Conservation (phyloP, 148 eudicot species). For the Polygonum maritimum region DNA sequence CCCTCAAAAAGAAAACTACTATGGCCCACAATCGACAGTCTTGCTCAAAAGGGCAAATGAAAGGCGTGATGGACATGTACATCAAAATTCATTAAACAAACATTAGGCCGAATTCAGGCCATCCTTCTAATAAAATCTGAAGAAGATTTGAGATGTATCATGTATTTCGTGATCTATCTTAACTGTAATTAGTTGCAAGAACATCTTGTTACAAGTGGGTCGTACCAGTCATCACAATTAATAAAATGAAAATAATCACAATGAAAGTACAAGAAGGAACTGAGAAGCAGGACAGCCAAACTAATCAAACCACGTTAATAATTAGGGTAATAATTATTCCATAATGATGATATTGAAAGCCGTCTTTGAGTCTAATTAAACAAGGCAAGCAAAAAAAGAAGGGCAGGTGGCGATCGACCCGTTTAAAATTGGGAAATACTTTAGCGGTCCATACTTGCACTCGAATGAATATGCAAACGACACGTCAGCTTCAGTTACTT, state of each 20-base stretch:
- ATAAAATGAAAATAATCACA: too few relatives aligned
- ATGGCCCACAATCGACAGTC: neutral
- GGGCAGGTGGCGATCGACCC: neutral
- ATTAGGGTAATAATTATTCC: too few relatives aligned
- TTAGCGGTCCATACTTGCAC: neutral
- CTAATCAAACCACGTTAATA: neutral
- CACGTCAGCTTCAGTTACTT: neutral
- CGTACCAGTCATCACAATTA: too few relatives aligned
- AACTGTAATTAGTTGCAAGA: too few relatives aligned
- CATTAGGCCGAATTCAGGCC: too few relatives aligned
- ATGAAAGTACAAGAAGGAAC: too few relatives aligned
- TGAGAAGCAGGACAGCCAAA: neutral
- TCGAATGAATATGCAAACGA: neutral
- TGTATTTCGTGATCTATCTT: too few relatives aligned
- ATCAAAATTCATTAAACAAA: too few relatives aligned
- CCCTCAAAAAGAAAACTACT: neutral
- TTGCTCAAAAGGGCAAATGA: too few relatives aligned
- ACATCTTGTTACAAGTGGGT: too few relatives aligned
- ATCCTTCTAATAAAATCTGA: too few relatives aligned
- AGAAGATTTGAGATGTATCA: too few relatives aligned
- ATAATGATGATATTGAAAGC: neutral
- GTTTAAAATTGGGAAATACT: neutral
- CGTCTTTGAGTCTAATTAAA: neutral
- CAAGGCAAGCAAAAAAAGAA: neutral
- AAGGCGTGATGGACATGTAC: neutral